Evolutionary conservation across 441 rosid species (phyloP).

Genomic region (Brassica hybrid): DNA sequence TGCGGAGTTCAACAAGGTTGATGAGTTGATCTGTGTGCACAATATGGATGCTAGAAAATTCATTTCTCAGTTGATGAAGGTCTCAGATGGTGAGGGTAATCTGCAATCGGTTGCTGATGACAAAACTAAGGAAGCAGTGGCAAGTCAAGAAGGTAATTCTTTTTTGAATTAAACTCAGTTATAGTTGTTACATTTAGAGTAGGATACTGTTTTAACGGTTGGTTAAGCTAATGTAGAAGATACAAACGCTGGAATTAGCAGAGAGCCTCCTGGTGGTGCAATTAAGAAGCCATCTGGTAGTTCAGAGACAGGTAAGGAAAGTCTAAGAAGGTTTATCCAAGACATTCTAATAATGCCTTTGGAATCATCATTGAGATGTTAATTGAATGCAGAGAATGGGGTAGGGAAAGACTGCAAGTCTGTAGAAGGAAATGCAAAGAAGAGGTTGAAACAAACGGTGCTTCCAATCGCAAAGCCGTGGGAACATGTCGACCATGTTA

Average conservation of each 20-base stretch:
- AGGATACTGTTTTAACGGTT: not conserved
- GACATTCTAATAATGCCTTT: not conserved
- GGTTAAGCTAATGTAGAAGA: constrained; percentile 41
- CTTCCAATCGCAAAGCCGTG: constrained; percentile 62
- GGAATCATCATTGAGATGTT: not conserved
- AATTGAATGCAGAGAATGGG: constrained; percentile 48
- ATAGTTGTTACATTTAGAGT: constrained; percentile 14
- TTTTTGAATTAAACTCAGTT: not conserved
- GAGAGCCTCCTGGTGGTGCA: constrained; percentile 45
- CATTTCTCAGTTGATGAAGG: constrained; percentile 61
- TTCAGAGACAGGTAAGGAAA: constrained; percentile 55
- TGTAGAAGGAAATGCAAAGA: constrained; percentile 55
- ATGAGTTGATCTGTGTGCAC: constrained; percentile 58
- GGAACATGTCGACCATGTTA: constrained; percentile 90
- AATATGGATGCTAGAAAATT: constrained; percentile 94
- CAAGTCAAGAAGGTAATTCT: constrained; percentile 48
- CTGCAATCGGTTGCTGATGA: constrained; percentile 44
- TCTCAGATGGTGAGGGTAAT: constrained; percentile 49
- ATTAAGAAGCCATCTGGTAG: constrained; percentile 57
- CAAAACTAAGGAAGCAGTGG: constrained; percentile 41
- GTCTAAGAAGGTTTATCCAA: constrained; percentile 18
- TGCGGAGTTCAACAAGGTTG: constrained; percentile 86
- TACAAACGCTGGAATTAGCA: constrained; percentile 26
- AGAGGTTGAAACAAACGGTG: constrained; percentile 63
- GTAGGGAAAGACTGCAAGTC: constrained; percentile 36